Conservation (phyloP, 2,329 filamentous ascomycete species). For the Drechslerella stenobrocha region DNA sequence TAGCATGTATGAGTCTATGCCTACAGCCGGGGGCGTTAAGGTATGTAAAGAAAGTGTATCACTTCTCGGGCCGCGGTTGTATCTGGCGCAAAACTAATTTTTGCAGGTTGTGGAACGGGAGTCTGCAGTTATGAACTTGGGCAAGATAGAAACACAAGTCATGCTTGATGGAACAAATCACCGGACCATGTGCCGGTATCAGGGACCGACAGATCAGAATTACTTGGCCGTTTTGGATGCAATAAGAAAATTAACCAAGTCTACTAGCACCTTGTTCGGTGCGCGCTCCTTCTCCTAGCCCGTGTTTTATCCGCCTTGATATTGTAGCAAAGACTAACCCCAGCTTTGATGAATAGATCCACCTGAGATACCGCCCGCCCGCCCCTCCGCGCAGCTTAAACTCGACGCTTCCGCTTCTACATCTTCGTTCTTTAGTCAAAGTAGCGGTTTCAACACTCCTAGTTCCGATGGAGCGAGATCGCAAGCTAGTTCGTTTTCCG, state of each 20-base stretch:
- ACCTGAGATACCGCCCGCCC: conserved; percentile 10
- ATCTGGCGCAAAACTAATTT: not conserved
- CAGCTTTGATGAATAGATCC: conserved; percentile 10
- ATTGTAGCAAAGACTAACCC: not conserved
- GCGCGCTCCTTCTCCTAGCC: not conserved
- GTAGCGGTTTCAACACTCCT: conserved; percentile 11
- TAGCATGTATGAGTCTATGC: conserved; percentile 42
- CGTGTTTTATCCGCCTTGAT: not conserved
- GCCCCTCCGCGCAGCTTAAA: conserved; percentile 1
- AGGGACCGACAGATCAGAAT: conserved; percentile 35
- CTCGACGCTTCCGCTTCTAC: conserved; percentile 29
- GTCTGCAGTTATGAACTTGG: conserved; percentile 39
- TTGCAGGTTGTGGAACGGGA: conserved; percentile 31
- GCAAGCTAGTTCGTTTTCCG: conserved; percentile 12
- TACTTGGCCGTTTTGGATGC: conserved; percentile 34
- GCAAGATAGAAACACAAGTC: conserved; percentile 34
- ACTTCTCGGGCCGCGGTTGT: not conserved
- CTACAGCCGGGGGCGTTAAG: conserved; percentile 25
- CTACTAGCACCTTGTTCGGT: conserved; percentile 38
- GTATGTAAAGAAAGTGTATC: conserved; percentile 4
- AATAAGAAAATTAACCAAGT: conserved; percentile 31
- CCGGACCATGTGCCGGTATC: conserved; percentile 36
- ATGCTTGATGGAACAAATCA: conserved; percentile 42
- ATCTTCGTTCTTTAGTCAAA: conserved; percentile 19
- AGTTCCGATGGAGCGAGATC: conserved; percentile 13